Percentiles rank a stretch among this genome's conserved stretches.
phyloP scores from a whole-genome alignment of 1,284 basidiomycete genomes.

The Cutaneotrichosporon sp. region DNA sequence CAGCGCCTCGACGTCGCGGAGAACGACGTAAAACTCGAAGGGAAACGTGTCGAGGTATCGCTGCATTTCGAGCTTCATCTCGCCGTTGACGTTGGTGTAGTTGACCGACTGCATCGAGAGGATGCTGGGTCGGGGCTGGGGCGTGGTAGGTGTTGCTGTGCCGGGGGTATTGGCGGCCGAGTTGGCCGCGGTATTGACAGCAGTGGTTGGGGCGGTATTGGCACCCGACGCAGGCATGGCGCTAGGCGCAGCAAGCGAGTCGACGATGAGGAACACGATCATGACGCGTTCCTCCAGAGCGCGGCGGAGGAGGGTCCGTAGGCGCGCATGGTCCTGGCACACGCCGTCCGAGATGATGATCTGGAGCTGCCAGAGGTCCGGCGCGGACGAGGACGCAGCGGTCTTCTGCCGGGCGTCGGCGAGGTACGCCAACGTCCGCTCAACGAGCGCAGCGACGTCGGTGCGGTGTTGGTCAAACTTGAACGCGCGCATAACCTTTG shows the following conservation, averaged over 20 bases:
- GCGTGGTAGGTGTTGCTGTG: slow-evolving; percentile 9
- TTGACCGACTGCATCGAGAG: slow-evolving; percentile 87
- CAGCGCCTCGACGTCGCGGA: slow-evolving; percentile 83
- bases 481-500: slow-evolving; percentile 76
- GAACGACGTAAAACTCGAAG: slow-evolving; percentile 94
- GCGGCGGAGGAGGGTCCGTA: slow-evolving; percentile 72
- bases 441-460: slow-evolving; percentile 79
- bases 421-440: slow-evolving; percentile 72
- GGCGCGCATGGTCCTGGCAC: slow-evolving; percentile 86
- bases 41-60: slow-evolving; percentile 95
- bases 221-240: too few species aligned
- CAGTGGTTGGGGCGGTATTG: slow-evolving; percentile 27
- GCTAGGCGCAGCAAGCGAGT: slow-evolving; percentile 61
- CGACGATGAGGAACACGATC: slow-evolving; percentile 94
- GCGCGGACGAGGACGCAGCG: slow-evolving; percentile 54
- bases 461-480: slow-evolving; percentile 87
- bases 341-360: slow-evolving; percentile 99
- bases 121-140: slow-evolving; percentile 52
- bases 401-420: slow-evolving; percentile 67
- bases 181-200: slow-evolving; percentile 3
- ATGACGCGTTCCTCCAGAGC: slow-evolving; percentile 89
- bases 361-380: slow-evolving; percentile 92
- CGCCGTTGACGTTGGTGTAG: slow-evolving; percentile 77
- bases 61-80: slow-evolving; percentile 80
- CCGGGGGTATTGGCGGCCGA: slow-evolving; percentile 4